These are phyloP conservation scores for Dimocarpus longan DNA, from an alignment of 345 rosid genomes.

Conservation along the genomic window DNA sequence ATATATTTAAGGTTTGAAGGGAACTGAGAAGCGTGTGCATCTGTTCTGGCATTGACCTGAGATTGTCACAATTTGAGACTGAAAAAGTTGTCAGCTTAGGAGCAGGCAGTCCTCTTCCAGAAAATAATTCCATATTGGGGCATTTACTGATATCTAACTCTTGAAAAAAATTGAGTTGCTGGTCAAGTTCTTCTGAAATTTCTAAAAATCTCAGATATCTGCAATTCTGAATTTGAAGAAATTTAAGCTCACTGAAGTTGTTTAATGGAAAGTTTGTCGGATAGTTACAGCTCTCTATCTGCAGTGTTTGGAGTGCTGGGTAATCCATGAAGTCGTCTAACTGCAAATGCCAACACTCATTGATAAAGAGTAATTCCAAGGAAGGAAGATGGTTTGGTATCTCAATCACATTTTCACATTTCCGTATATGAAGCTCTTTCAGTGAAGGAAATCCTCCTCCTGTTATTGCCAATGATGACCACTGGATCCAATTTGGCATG, in stretches of 20 bases:
- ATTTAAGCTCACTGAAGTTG: too few species aligned
- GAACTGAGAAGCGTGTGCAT: not conserved
- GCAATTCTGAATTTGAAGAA: too few species aligned
- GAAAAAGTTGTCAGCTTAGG: slow-evolving; percentile 19
- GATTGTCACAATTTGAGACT: slow-evolving; percentile 27
- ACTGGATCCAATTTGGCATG: slow-evolving; percentile 31
- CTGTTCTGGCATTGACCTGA: not conserved
- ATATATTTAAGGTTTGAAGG: not conserved
- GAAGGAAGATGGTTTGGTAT: slow-evolving; percentile 37
- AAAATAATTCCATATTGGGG: slow-evolving; percentile 25
- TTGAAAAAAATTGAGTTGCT: slow-evolving; percentile 13
- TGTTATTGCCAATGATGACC: slow-evolving; percentile 26
- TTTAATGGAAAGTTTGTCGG: too few species aligned
- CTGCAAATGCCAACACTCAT: slow-evolving; percentile 23
- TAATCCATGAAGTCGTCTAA: slow-evolving; percentile 22
- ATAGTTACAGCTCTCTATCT: slow-evolving; percentile 30
- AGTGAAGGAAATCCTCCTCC: slow-evolving; percentile 38
- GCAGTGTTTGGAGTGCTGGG: slow-evolving; percentile 23
- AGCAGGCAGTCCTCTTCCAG: not conserved
- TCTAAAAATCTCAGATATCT: not conserved
- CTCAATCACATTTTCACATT: slow-evolving; percentile 29
- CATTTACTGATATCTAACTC: slow-evolving; percentile 31
- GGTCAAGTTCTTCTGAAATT: slow-evolving; percentile 14
- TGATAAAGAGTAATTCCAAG: slow-evolving; percentile 25
- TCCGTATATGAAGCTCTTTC: slow-evolving; percentile 25